A percentile compares a stretch with the other conserved stretches of the same genome.
These are phyloP conservation scores for Podila horticola DNA, from an alignment of 192 early-diverging fungal genomes.

Conservation along the genomic window DNA sequence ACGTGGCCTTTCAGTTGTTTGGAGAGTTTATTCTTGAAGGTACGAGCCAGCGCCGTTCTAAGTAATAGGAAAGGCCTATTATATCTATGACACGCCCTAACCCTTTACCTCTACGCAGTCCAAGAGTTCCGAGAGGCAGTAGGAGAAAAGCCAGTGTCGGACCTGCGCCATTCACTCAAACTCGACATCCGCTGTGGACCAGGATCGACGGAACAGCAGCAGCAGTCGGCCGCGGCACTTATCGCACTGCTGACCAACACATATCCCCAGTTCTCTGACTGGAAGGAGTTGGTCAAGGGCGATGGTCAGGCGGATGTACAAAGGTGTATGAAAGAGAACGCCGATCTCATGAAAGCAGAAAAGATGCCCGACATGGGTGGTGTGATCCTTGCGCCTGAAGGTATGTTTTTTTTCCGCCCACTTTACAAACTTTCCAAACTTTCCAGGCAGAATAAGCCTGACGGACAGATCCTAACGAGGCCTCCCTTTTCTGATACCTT, in stretches of 20 bases:
- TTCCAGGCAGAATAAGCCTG: neutral
- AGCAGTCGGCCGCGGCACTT: slow-evolving; percentile 80
- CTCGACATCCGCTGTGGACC: slow-evolving; percentile 81
- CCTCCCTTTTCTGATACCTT: neutral
- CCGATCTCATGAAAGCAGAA: slow-evolving; percentile 49
- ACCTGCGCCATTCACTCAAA: slow-evolving; percentile 81
- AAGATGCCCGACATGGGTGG: slow-evolving; percentile 60
- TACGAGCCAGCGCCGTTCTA: neutral
- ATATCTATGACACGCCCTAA: neutral
- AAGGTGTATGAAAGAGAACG: slow-evolving; percentile 74
- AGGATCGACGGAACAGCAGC: slow-evolving; percentile 72
- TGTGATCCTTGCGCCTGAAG: slow-evolving; percentile 68
- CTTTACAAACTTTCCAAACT: neutral
- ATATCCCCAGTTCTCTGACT: slow-evolving; percentile 87
- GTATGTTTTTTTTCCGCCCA: slow-evolving; percentile 46
- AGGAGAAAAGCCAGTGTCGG: slow-evolving; percentile 77
- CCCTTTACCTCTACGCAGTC: slow-evolving; percentile 53
- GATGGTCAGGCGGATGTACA: slow-evolving; percentile 82
- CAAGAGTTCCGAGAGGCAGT: slow-evolving; percentile 90
- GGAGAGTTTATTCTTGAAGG: slow-evolving; percentile 94
- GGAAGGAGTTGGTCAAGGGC: slow-evolving; percentile 89
- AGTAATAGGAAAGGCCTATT: too few species aligned
- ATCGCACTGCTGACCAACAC: slow-evolving; percentile 78
- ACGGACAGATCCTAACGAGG: neutral
- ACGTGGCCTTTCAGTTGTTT: slow-evolving; percentile 91